phyloP scores from a whole-genome alignment of 106 monocot species.

The Iris macrosiphon region DNA sequence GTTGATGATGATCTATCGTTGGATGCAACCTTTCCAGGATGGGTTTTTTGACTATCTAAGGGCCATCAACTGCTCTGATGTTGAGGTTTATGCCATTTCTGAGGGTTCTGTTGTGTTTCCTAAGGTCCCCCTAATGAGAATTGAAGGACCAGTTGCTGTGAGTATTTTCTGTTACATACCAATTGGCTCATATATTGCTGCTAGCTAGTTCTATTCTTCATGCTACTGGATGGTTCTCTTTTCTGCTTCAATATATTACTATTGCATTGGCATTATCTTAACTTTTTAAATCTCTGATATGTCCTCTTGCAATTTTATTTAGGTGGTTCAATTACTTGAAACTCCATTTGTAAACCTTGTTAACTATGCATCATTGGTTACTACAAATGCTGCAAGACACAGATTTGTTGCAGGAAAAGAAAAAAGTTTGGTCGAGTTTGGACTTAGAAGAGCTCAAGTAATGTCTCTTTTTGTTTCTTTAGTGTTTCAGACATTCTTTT shows the following conservation, averaged over 20 bases:
- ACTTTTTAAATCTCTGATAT: too few relatives aligned
- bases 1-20: too few relatives aligned
- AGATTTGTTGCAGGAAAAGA: conserved; percentile 78
- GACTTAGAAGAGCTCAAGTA: conserved; percentile 83
- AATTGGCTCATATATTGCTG: too few relatives aligned
- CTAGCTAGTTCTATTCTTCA: too few relatives aligned
- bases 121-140: conserved; percentile 52
- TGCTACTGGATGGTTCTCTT: background rate
- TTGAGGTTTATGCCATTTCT: conserved; percentile 61
- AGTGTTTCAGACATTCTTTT: too few relatives aligned
- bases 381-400: conserved; percentile 91
- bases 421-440: conserved; percentile 75
- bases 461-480: background rate
- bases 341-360: conserved; percentile 84
- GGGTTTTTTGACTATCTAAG: conserved; percentile 87
- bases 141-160: conserved; percentile 90
- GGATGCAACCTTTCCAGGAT: conserved; percentile 57
- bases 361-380: conserved; percentile 88
- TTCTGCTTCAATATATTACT: background rate
- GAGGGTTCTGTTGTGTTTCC: conserved; percentile 67
- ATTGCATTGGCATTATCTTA: too few relatives aligned
- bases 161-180: conserved; percentile 23
- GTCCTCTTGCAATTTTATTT: background rate
- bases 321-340: conserved; percentile 87
- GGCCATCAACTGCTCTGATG: conserved; percentile 73